A percentile compares a stretch with the other conserved stretches of the same genome.
Evolutionary conservation across 2,329 filamentous ascomycete genomes (phyloP).

Genomic region (Pseudogymnoascus sp.): DNA sequence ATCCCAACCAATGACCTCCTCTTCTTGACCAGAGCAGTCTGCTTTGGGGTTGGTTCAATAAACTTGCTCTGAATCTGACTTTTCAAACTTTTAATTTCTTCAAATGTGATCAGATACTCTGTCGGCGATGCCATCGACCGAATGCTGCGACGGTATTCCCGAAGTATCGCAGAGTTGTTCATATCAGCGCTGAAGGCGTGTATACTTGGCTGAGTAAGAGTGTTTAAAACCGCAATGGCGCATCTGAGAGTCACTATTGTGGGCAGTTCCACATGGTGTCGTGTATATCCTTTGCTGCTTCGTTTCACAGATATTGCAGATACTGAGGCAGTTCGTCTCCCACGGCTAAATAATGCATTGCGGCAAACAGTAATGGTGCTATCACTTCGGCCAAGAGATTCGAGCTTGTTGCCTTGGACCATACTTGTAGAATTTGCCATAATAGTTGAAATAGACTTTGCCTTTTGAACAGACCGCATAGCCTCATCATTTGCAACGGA

Average conservation of each 20-base stretch:
- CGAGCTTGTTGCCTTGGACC: not conserved
- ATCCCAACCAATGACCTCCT: not conserved
- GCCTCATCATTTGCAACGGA: not conserved
- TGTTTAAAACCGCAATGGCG: not conserved
- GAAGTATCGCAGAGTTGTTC: not conserved
- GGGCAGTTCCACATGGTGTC: not conserved
- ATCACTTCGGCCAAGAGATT: not conserved
- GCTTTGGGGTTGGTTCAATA: not conserved
- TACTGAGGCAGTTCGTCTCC: not conserved
- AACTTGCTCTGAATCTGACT: not conserved
- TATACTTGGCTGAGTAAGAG: not conserved
- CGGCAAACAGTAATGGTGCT: not conserved
- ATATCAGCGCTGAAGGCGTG: not conserved
- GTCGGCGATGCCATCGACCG: not conserved
- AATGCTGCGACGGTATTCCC: slow-evolving; percentile 4
- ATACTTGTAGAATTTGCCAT: not conserved
- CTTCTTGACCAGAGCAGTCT: not conserved
- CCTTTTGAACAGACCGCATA: not conserved
- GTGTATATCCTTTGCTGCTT: not conserved
- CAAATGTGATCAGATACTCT: not conserved
- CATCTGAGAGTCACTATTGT: slow-evolving; percentile 5
- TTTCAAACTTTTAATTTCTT: not conserved
- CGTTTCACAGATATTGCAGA: not conserved
- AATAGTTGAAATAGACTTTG: not conserved
- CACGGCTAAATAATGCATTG: not conserved